Conservation (phyloP, 306 rosid species). For the Trifolium subterraneum region DNA sequence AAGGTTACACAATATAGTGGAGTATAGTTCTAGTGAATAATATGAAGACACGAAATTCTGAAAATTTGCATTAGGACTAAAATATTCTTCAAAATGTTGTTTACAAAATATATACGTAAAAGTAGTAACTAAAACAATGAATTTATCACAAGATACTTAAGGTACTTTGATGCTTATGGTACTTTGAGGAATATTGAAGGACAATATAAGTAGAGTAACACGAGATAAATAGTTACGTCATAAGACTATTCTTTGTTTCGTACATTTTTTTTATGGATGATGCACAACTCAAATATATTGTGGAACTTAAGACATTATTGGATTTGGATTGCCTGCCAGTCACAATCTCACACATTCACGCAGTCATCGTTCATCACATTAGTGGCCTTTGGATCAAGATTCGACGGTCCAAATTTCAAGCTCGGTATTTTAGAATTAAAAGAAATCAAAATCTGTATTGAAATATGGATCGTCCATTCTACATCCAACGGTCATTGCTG, state of each 20-base stretch:
- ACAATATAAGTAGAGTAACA: neutral
- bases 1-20: constrained; percentile 31
- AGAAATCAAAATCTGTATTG: neutral
- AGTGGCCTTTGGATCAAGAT: neutral
- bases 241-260: neutral
- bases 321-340: neutral
- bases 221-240: neutral
- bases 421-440: neutral
- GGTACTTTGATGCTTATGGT: neutral
- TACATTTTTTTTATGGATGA: neutral
- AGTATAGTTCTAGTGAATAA: constrained; percentile 27
- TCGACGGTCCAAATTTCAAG: neutral
- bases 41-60: neutral
- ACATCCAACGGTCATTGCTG: neutral
- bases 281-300: neutral
- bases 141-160: constrained; percentile 22
- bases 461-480: neutral
- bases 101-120: neutral
- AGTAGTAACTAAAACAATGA: constrained; percentile 7
- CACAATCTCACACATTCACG: neutral
- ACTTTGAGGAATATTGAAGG: no score
- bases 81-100: constrained; percentile 24
- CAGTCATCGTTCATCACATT: neutral
- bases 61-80: neutral
- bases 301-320: neutral